Percentiles rank a stretch among this genome's conserved stretches.
These are phyloP conservation scores for Chenopodium album DNA, from an alignment of 148 eudicot genomes.

Conservation along the genomic window DNA sequence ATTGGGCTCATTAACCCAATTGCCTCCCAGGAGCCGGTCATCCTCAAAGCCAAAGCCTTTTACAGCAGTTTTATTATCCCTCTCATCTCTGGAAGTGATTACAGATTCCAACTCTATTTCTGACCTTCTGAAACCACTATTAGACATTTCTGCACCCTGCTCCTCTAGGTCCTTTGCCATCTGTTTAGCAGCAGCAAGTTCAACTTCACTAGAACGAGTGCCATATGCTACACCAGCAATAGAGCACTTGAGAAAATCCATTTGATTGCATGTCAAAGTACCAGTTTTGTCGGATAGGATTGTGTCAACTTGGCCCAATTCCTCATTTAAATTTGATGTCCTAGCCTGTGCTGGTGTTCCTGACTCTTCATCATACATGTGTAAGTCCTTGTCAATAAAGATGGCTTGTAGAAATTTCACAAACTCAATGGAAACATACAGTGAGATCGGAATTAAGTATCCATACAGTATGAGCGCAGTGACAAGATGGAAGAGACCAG, in stretches of 20 bases:
- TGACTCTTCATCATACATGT: constrained; percentile 85
- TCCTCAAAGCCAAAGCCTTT: constrained; percentile 94
- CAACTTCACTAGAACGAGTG: constrained; percentile 74
- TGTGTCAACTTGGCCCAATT: constrained; percentile 91
- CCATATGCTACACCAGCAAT: constrained; percentile 85
- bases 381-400: constrained; percentile 75
- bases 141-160: constrained; percentile 32
- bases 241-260: constrained; percentile 95
- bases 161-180: constrained; percentile 69
- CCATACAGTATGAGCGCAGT: constrained; percentile 93
- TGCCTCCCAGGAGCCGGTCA: constrained; percentile 61
- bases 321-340: constrained; percentile 94
- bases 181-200: constrained; percentile 86
- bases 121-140: constrained; percentile 27
- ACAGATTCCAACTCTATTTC: constrained; percentile 77
- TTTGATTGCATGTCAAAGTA: constrained; percentile 91
- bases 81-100: constrained; percentile 47
- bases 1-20: constrained; percentile 70
- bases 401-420: constrained; percentile 91
- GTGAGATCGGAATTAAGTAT: constrained; percentile 87
- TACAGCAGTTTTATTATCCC: constrained; percentile 40
- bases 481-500: constrained; percentile 73
- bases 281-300: constrained; percentile 99
- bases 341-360: constrained; percentile 91
- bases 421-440: constrained; percentile 91